Evolutionary conservation across 1,284 basidiomycete species (phyloP).

Genomic region (Tilletia caries): DNA sequence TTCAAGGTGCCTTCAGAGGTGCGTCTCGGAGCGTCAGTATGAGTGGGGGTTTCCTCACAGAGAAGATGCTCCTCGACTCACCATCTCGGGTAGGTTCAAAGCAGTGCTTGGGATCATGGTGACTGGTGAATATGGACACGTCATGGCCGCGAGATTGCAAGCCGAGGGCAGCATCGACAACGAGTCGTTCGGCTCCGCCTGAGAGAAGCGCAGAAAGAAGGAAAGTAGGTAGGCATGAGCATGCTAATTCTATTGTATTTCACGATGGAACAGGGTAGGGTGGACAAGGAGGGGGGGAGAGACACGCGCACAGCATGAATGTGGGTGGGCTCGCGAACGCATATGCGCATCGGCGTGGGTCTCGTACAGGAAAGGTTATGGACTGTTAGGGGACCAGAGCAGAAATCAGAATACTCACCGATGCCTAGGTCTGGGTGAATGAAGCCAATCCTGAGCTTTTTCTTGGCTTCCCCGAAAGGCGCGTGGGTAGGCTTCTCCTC

Average conservation of each 20-base stretch:
- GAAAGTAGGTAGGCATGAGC: background rate
- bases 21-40: background rate
- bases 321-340: too few relatives aligned
- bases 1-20: conserved; percentile 70
- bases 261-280: conserved; percentile 5
- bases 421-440: conserved; percentile 94
- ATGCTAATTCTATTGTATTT: background rate
- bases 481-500: background rate
- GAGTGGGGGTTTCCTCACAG: background rate
- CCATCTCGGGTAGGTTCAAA: conserved; percentile 49
- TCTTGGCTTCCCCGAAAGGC: conserved; percentile 1
- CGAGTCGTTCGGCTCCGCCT: conserved; percentile 91
- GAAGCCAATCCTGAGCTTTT: conserved; percentile 67
- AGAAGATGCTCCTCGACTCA: conserved; percentile 52
- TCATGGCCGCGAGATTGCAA: conserved; percentile 78
- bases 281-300: background rate
- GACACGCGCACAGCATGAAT: too few relatives aligned
- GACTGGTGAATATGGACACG: conserved; percentile 89
- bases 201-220: background rate
- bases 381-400: background rate
- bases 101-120: conserved; percentile 69
- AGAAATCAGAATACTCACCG: conserved; percentile 60
- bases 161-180: conserved; percentile 91
- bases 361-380: too few relatives aligned
- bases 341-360: too few relatives aligned